phyloP scores from a whole-genome alignment of 2,329 filamentous ascomycete genomes.

The Alternaria incomplexa region DNA sequence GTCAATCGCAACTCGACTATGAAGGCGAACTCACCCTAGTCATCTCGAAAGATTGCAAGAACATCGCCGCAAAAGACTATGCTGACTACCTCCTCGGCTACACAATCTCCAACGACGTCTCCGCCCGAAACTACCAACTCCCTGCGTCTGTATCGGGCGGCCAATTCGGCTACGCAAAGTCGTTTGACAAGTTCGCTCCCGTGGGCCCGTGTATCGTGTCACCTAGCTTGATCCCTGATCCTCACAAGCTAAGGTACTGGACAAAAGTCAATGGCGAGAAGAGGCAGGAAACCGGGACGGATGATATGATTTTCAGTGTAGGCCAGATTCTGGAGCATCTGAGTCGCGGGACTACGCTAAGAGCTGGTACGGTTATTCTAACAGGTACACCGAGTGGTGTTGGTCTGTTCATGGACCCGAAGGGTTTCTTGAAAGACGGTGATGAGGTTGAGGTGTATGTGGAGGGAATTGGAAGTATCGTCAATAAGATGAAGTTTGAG shows the following conservation, averaged over 20 bases:
- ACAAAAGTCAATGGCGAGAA: slow-evolving; percentile 54
- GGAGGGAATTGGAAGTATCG: slow-evolving; percentile 43
- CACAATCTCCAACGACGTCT: slow-evolving; percentile 68
- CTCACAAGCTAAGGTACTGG: slow-evolving; percentile 41
- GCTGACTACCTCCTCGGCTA: slow-evolving; percentile 69
- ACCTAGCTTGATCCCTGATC: slow-evolving; percentile 38
- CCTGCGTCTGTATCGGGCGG: slow-evolving; percentile 40
- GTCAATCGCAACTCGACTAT: slow-evolving; percentile 45
- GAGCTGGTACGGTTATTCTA: slow-evolving; percentile 56
- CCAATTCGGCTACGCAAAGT: slow-evolving; percentile 52
- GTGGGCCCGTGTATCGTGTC: slow-evolving; percentile 52
- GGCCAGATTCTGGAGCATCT: slow-evolving; percentile 53
- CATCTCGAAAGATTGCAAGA: slow-evolving; percentile 43
- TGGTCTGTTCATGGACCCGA: slow-evolving; percentile 47
- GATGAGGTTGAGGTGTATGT: slow-evolving; percentile 45
- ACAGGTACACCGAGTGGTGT: slow-evolving; percentile 57
- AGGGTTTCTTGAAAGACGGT: slow-evolving; percentile 45
- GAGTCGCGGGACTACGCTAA: slow-evolving; percentile 54
- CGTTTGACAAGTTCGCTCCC: slow-evolving; percentile 54
- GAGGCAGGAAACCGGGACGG: slow-evolving; percentile 51
- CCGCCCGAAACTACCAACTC: slow-evolving; percentile 61
- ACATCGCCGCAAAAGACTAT: slow-evolving; percentile 59
- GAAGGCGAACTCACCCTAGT: slow-evolving; percentile 48
- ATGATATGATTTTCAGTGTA: slow-evolving; percentile 57
- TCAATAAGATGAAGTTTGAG: slow-evolving; percentile 45